A percentile compares a stretch with the other conserved stretches of the same genome.
Evolutionary conservation across 768 basidiomycete species (phyloP).

Genomic region (Lentinula sp.): DNA sequence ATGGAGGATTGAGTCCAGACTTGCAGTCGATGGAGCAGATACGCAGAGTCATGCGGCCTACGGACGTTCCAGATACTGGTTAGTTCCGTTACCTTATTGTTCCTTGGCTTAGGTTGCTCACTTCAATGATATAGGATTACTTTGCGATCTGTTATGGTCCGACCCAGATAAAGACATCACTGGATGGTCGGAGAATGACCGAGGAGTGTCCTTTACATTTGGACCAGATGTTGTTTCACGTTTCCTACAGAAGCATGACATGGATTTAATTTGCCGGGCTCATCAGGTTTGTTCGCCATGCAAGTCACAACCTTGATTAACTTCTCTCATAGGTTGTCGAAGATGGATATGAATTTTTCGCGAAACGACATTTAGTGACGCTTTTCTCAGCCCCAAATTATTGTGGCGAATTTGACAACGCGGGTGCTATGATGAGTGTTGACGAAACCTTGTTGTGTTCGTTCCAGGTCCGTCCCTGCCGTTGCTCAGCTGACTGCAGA

Average conservation of each 20-base stretch:
- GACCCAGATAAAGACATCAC: conserved; percentile 99
- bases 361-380: conserved; percentile 94
- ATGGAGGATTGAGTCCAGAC: conserved; percentile 95
- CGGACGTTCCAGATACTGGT: conserved; percentile 99
- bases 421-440: conserved; percentile 99
- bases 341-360: conserved; percentile 99
- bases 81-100: conserved; percentile 15
- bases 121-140: conserved; percentile 54
- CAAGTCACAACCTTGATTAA: neutral
- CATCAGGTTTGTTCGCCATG: conserved; percentile 67
- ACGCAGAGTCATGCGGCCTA: conserved; percentile 97
- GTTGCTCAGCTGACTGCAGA: neutral
- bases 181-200: conserved; percentile 99
- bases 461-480: conserved; percentile 66
- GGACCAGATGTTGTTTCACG: conserved; percentile 97
- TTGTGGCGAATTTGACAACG: conserved; percentile 97
- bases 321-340: conserved; percentile 73
- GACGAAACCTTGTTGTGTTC: conserved; percentile 96
- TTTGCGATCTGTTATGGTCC: conserved; percentile 97
- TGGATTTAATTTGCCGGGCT: conserved; percentile 98
- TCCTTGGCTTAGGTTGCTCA: conserved; percentile 6
- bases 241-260: conserved; percentile 99
- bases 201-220: conserved; percentile 98
- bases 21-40: conserved; percentile 99
- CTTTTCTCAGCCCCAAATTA: conserved; percentile 96